Base-by-base conservation (phyloP, 805 yeast genomes). In the Schwanniomyces vanrijiae region DNA sequence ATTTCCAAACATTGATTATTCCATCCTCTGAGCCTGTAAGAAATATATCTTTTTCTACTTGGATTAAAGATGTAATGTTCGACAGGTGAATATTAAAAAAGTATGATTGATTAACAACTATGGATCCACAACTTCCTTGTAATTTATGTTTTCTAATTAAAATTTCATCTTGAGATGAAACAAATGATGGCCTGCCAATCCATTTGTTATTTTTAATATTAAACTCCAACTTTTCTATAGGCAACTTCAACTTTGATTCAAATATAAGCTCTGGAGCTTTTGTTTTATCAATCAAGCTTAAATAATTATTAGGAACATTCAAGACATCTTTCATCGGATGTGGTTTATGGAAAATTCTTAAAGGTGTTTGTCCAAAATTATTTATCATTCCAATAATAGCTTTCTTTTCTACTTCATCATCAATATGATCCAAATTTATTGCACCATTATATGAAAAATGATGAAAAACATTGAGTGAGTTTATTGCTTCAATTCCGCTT, bases 331-430 rank as follows among this genome's bases (percentile, higher is more conserved):
- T 71, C 21, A 59, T 52, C 0, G 86, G 84, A 62, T 90, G 96
- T 0, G 90, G 85, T 43, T 76, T 77, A 14, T 68, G 70, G 55
- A 90, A 88, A 9, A 90, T 68, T 55, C 86, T 88, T 42, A 78
- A 59, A 1, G 97, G 97, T 0, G 96, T 90, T 60, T 90, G 97
- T 0, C 97, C 97, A 73, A 90, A 90, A 64, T 90, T 90, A 60
- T 90, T 94, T 43, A 90, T 90, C 55, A 87, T 86, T 1, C 96
- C 91, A 19, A 89, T 86, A 2, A 86, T 76, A 0, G 96, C 92
- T 33, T 82, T 73, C 52, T 84, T 76, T 63, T 90, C 96, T 50
- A 78, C 75, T 31, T 83, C 89, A 59, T 89, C 91, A 49, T 80
- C 75, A 47, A 90, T 84, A 19, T 75, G 75, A 50, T 88, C 96